phyloP scores from a whole-genome alignment of 148 eudicot species.

The Chenopodium suecicum region DNA sequence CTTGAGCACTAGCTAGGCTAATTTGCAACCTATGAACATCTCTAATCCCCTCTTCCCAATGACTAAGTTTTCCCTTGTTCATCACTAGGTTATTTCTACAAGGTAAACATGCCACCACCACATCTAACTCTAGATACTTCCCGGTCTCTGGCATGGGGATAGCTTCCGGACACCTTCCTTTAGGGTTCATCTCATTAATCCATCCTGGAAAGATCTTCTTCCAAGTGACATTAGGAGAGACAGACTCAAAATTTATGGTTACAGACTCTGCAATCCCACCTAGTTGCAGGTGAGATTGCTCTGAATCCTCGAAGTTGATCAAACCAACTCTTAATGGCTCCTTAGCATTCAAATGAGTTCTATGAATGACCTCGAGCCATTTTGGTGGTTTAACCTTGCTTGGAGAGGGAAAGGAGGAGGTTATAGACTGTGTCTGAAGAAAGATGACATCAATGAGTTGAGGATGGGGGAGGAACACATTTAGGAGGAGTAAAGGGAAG shows the following conservation, averaged over 20 bases:
- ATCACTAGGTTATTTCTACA: conserved; percentile 17
- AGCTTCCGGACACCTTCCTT: conserved; percentile 40
- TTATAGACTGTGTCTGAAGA: conserved; percentile 11
- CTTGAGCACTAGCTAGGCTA: conserved; percentile 53
- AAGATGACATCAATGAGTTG: conserved; percentile 15
- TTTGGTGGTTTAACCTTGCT: conserved; percentile 28
- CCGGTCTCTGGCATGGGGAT: conserved; percentile 55
- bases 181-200: conserved; percentile 45
- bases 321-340: conserved; percentile 44
- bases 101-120: conserved; percentile 59
- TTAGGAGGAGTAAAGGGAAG: conserved; percentile 29
- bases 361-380: conserved; percentile 41
- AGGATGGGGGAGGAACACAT: conserved; percentile 14
- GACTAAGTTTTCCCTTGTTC: not conserved
- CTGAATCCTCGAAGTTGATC: conserved; percentile 37
- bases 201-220: conserved; percentile 52
- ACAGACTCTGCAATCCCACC: conserved; percentile 28
- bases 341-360: not conserved
- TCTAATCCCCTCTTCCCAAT: conserved; percentile 33
- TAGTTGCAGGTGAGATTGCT: conserved; percentile 11
- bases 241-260: conserved; percentile 36
- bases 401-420: not conserved
- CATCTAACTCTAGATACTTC: conserved; percentile 37
- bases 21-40: conserved; percentile 69
- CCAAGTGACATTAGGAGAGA: conserved; percentile 35